Evolutionary conservation across 106 monocot genomes (phyloP).

Genomic region (Vanilla planifolia): DNA sequence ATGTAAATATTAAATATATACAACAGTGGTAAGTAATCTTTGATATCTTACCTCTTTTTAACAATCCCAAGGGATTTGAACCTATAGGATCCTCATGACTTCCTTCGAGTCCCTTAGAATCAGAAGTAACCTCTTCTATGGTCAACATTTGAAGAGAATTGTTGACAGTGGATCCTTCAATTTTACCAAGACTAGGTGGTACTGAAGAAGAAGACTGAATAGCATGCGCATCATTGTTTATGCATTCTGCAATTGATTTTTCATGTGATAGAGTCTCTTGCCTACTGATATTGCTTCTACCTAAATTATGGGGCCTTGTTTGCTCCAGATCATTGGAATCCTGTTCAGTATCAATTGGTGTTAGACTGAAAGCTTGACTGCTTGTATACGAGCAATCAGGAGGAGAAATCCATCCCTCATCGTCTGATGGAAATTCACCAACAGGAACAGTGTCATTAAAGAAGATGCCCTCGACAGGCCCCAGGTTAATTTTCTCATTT

Average conservation of each 20-base stretch:
- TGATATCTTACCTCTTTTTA: conserved; percentile 38
- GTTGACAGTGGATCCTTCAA: conserved; percentile 8
- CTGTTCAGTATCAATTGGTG: conserved; percentile 25
- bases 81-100: conserved; percentile 19
- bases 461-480: conserved; percentile 14
- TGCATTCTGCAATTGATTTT: conserved; percentile 8
- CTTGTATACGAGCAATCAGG: conserved; percentile 62
- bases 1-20: not conserved
- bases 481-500: conserved; percentile 24
- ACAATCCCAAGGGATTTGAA: conserved; percentile 23
- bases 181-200: conserved; percentile 11
- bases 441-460: conserved; percentile 10
- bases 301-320: not conserved
- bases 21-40: not conserved
- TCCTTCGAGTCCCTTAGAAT: conserved; percentile 18
- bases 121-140: conserved; percentile 14
- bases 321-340: conserved; percentile 19
- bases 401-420: conserved; percentile 93
- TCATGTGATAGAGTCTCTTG: conserved; percentile 11
- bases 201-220: conserved; percentile 7
- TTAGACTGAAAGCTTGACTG: conserved; percentile 36
- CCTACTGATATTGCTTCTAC: conserved; percentile 9
- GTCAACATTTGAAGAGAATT: not conserved
- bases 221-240: conserved; percentile 5
- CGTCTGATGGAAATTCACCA: conserved; percentile 23